Evolutionary conservation across 2,329 filamentous ascomycete species (phyloP), one percentile per base, ranked within the genome.

Genomic region (Exophiala calicioides): DNA sequence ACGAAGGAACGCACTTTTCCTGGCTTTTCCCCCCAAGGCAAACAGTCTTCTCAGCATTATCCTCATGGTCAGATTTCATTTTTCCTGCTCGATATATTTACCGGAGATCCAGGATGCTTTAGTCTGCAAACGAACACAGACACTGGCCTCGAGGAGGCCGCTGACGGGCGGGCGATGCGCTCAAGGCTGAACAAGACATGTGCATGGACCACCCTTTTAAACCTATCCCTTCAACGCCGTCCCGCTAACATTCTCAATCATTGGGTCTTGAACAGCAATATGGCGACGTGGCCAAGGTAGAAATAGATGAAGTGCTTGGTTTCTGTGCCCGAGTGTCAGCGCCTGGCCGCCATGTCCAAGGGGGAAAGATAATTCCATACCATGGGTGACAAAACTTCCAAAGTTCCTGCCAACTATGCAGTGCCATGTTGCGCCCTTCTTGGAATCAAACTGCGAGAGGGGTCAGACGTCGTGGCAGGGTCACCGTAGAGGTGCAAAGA

Each of bases 291-390:
- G 44, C 93, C 93, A 50, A 98, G 86, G 76, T 98, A 98, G 77
- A 98, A 98, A 77, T 98, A 98, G 69, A 98, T 96, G 77, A 98
- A 98, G 73, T 98, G 93, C 76, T 97, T 97, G 20, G 93, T 97
- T 72, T 97, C 93, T 96, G 74, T 27, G 31, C 6, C 3, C 10
- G 5, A 13, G 30, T n/a, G 20, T 42, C 15, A 39, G 41, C 26
- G 7, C 7, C 8, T 9, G 7, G 8, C 7, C n/a, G n/a, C n/a
- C n/a, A n/a, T n/a, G n/a, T n/a, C n/a, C n/a, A n/a, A n/a, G n/a
- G n/a, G n/a, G n/a, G n/a, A n/a, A n/a, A n/a, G n/a, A 23, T 33
- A 7, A 8, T 24, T 41, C 55, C 80, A 52, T 80, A 95, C 90
- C 90, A 65, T 98, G 93, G 30, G 93, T 98, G 40, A 98, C 93